Conservation (phyloP, 257 asterid genomes). For the Penstemon davidsonii region DNA sequence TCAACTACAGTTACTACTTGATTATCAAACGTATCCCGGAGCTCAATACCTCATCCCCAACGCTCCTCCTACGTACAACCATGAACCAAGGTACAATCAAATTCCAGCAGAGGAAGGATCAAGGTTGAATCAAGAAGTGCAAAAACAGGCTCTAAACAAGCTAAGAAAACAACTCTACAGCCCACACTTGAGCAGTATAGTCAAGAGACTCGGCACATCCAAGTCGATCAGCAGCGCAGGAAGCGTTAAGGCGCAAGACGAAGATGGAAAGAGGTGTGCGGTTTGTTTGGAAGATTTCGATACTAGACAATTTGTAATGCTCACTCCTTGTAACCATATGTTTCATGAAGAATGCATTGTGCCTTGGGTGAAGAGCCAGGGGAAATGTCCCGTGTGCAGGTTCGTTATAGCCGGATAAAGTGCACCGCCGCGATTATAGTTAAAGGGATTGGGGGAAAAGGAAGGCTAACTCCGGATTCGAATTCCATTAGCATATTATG, state of each 20-base stretch:
- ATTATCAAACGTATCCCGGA: slow-evolving; percentile 24
- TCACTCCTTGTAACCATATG: slow-evolving; percentile 87
- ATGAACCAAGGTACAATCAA: slow-evolving; percentile 26
- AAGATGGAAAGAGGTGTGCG: slow-evolving; percentile 67
- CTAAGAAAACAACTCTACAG: slow-evolving; percentile 71
- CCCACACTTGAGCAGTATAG: slow-evolving; percentile 56
- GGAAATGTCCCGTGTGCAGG: background rate
- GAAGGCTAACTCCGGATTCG: background rate
- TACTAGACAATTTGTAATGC: slow-evolving; percentile 54
- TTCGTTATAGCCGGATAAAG: background rate
- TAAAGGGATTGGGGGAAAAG: background rate
- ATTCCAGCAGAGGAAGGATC: slow-evolving; percentile 37
- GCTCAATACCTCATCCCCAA: background rate
- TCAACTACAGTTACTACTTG: slow-evolving; percentile 29
- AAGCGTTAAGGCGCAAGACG: slow-evolving; percentile 22
- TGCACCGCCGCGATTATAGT: background rate
- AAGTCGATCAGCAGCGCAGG: slow-evolving; percentile 15
- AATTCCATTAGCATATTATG: background rate
- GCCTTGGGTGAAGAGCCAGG: slow-evolving; percentile 37
- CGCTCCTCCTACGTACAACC: slow-evolving; percentile 17
- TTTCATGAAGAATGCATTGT: slow-evolving; percentile 89
- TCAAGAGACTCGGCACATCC: slow-evolving; percentile 44
- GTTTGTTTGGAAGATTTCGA: slow-evolving; percentile 87
- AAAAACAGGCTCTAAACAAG: slow-evolving; percentile 46
- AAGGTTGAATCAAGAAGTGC: slow-evolving; percentile 52